Evolutionary conservation across 1,284 basidiomycete genomes (phyloP).

Genomic region (Ustilago sp.): DNA sequence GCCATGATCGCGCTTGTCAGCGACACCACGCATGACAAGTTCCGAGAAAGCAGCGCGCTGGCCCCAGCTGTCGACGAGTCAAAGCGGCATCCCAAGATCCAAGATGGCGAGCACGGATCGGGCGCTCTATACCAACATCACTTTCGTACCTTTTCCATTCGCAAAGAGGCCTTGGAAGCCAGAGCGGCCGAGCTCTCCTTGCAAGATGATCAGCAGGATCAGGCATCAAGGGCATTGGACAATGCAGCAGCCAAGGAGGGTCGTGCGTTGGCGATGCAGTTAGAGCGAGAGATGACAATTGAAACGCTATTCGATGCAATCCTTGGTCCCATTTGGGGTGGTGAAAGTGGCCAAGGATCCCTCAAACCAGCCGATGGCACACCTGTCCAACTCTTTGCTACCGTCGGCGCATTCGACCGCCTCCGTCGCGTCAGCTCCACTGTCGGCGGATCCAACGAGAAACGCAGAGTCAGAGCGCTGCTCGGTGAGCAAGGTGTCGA

Average conservation of each 20-base stretch:
- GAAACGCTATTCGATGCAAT: constrained; percentile 50
- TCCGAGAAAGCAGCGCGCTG: constrained; percentile 7
- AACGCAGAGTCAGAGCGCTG: constrained; percentile 39
- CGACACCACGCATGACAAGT: constrained; percentile 54
- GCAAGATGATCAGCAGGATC: constrained; percentile 30
- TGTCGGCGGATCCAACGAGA: constrained; percentile 50
- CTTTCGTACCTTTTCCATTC: constrained; percentile 46
- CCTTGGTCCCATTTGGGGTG: constrained; percentile 22
- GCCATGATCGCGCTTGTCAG: constrained; percentile 60
- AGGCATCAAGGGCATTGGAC: constrained; percentile 30
- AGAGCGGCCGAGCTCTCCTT: constrained; percentile 38
- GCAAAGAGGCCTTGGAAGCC: constrained; percentile 44
- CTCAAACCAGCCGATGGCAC: background rate
- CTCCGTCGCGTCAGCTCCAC: constrained; percentile 41
- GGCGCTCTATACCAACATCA: constrained; percentile 36
- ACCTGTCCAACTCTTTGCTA: constrained; percentile 27
- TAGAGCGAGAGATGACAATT: constrained; percentile 46
- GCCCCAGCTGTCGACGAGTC: constrained; percentile 11
- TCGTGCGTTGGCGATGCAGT: constrained; percentile 44
- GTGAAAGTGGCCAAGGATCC: background rate
- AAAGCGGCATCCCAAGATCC: constrained; percentile 30
- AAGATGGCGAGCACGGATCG: constrained; percentile 26
- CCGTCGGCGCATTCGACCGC: constrained; percentile 43
- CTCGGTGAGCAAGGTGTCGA: constrained; percentile 29
- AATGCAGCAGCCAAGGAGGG: constrained; percentile 41